These are phyloP conservation scores for Nemophila menziesii DNA, from an alignment of 257 asterid species.

Conservation along the genomic window DNA sequence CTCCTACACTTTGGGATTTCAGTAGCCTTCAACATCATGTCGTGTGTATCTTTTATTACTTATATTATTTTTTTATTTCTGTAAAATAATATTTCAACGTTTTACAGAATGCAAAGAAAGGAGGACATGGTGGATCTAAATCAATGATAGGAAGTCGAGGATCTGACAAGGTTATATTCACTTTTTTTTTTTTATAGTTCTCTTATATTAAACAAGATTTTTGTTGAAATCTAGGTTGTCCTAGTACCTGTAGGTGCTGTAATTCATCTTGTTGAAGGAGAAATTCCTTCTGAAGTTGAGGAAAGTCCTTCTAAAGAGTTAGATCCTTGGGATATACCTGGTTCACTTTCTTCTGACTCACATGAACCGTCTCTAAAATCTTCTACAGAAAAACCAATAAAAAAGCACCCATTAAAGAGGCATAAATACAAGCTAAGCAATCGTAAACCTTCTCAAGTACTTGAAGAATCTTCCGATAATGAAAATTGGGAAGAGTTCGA, in stretches of 20 bases:
- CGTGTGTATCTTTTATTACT: constrained; percentile 29
- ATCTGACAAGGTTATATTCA: constrained; percentile 64
- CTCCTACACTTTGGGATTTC: constrained; percentile 78
- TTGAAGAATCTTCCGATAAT: constrained; percentile 13
- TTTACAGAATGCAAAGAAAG: constrained; percentile 76
- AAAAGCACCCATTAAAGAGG: constrained; percentile 5
- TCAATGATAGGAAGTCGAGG: constrained; percentile 91
- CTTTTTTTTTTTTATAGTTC: constrained; percentile 12
- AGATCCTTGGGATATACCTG: constrained; percentile 92
- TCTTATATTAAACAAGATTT: constrained; percentile 3
- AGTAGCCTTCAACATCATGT: constrained; percentile 81
- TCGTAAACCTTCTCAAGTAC: too few relatives aligned
- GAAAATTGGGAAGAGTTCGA: constrained; percentile 24
- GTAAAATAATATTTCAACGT: constrained; percentile 2
- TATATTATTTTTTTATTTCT: not conserved
- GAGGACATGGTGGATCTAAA: constrained; percentile 80
- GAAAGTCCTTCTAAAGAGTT: constrained; percentile 37
- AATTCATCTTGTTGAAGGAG: constrained; percentile 72
- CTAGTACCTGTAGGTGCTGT: constrained; percentile 85
- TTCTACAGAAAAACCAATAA: constrained; percentile 6
- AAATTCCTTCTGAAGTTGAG: constrained; percentile 61
- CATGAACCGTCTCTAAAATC: constrained; percentile 22
- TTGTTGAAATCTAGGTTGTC: constrained; percentile 44
- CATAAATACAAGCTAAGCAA: constrained; percentile 1
- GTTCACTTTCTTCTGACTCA: constrained; percentile 30